Evolutionary conservation across 306 rosid genomes (phyloP).

Genomic region (Lagenaria siceraria): DNA sequence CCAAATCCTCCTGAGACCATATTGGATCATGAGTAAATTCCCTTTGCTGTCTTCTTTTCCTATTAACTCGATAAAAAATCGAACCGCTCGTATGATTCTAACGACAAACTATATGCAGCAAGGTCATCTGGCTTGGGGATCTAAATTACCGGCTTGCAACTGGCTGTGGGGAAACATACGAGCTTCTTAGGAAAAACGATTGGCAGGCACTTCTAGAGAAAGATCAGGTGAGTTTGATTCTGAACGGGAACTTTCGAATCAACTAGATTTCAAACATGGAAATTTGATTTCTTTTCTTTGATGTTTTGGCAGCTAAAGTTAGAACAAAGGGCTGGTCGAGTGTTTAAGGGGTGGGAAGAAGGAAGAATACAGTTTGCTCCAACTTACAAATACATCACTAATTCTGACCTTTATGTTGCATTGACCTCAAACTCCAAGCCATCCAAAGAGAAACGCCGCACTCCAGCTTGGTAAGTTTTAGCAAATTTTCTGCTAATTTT

Average conservation of each 20-base stretch:
- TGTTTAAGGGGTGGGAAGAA: slow-evolving; percentile 87
- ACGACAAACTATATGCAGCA: slow-evolving; percentile 18
- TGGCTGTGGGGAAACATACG: slow-evolving; percentile 39
- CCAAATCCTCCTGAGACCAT: slow-evolving; percentile 39
- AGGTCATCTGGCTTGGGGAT: slow-evolving; percentile 94
- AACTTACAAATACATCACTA: slow-evolving; percentile 72
- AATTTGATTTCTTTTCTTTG: neutral
- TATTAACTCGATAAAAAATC: neutral
- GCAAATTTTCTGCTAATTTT: neutral
- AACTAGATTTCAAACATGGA: neutral
- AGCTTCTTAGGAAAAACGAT: slow-evolving; percentile 53
- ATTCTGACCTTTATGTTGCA: slow-evolving; percentile 63
- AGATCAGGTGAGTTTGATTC: slow-evolving; percentile 54
- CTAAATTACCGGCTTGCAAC: slow-evolving; percentile 70
- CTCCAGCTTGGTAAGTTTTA: slow-evolving; percentile 82
- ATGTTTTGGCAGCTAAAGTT: slow-evolving; percentile 39
- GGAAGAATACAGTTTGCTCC: slow-evolving; percentile 78
- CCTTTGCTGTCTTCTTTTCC: neutral
- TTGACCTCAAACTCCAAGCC: slow-evolving; percentile 47
- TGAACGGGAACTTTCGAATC: neutral
- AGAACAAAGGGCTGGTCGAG: slow-evolving; percentile 78
- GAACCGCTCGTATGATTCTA: neutral
- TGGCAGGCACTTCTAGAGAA: slow-evolving; percentile 73
- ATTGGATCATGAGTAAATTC: slow-evolving; percentile 48
- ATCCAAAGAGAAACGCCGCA: slow-evolving; percentile 54